These are phyloP conservation scores for Begonia masoniana DNA, from an alignment of 306 rosid genomes.

Conservation along the genomic window DNA sequence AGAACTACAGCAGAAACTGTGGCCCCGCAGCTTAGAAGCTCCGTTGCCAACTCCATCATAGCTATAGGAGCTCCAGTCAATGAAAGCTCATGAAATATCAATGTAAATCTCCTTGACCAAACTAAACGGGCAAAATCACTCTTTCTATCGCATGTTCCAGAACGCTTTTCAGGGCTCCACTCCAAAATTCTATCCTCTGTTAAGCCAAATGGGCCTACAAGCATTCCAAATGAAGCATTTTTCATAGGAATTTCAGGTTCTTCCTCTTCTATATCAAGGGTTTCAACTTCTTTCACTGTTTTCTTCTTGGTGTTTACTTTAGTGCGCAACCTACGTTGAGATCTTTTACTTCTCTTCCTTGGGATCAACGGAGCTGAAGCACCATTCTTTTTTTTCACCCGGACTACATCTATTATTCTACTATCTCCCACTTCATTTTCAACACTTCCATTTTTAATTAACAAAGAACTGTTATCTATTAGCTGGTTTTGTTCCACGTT, in stretches of 20 bases:
- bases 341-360: conserved; percentile 41
- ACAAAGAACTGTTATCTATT: conserved; percentile 21
- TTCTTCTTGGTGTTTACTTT: conserved; percentile 41
- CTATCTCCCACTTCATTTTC: conserved; percentile 17
- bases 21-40: conserved; percentile 80
- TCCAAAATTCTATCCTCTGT: conserved; percentile 57
- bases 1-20: conserved; percentile 76
- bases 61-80: conserved; percentile 95
- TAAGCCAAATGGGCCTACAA: conserved; percentile 82
- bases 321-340: conserved; percentile 22
- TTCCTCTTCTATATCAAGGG: conserved; percentile 32
- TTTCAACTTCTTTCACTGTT: conserved; percentile 19
- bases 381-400: conserved; percentile 29
- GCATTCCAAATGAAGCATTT: conserved; percentile 66
- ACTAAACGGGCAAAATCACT: conserved; percentile 60
- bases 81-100: conserved; percentile 87
- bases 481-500: conserved; percentile 27
- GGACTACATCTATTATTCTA: conserved; percentile 27
- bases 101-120: conserved; percentile 61
- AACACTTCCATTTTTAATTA: conserved; percentile 21
- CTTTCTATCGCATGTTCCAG: conserved; percentile 57
- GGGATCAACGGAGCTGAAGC: conserved; percentile 26
- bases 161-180: conserved; percentile 52
- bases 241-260: conserved; percentile 47
- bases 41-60: conserved; percentile 90